Percentiles rank a stretch among this genome's conserved stretches.
Evolutionary conservation across 176 grass and related monocot species (phyloP).

Genomic region (Rhynchospora tenuis): DNA sequence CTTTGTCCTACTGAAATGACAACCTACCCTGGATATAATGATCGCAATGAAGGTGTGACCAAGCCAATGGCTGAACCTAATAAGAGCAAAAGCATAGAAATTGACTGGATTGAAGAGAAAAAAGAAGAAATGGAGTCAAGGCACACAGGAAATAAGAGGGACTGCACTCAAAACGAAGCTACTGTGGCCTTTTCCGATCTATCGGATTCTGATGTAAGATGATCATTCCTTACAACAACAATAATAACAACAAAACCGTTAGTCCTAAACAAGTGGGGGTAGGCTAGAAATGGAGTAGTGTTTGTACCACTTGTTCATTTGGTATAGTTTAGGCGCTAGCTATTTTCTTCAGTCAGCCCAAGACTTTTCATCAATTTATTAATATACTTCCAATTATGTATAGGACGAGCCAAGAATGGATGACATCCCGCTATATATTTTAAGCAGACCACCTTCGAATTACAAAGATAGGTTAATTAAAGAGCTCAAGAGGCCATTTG

Average conservation of each 20-base stretch:
- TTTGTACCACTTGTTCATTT: neutral
- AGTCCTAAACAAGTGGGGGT: neutral
- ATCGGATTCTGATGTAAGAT: conserved; percentile 11
- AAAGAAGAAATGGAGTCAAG: neutral
- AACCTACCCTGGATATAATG: neutral
- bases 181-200: neutral
- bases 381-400: neutral
- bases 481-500: conserved; percentile 38
- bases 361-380: no score
- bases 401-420: neutral
- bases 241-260: no score
- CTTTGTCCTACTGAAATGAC: neutral
- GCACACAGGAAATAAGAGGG: neutral
- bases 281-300: neutral
- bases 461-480: conserved; percentile 57
- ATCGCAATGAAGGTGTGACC: neutral
- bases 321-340: neutral
- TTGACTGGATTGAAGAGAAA: neutral
- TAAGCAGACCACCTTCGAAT: conserved; percentile 36
- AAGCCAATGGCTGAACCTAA: neutral
- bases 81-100: neutral
- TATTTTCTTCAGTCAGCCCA: neutral
- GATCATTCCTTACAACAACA: neutral
- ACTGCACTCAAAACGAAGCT: neutral
- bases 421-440: conserved; percentile 43